Evolutionary conservation across 192 early-diverging fungal genomes (phyloP).

Genomic region (Physocladia obscura): DNA sequence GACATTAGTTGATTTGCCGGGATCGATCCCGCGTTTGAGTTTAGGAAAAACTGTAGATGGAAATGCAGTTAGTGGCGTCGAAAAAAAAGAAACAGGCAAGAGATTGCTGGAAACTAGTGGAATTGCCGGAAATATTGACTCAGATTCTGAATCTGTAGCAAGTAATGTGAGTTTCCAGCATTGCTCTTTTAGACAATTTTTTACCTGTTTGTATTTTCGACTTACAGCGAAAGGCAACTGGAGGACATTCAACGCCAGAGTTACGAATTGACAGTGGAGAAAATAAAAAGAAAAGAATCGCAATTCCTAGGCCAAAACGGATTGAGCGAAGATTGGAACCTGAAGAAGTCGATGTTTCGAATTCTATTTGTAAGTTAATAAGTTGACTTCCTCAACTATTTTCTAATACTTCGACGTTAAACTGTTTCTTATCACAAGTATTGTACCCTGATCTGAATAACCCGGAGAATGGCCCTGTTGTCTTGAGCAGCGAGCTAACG

Average conservation of each 20-base stretch:
- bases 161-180: conserved; percentile 6
- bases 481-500: conserved; percentile 54
- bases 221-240: too few relatives aligned
- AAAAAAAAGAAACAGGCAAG: conserved; percentile 4
- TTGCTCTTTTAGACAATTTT: not conserved
- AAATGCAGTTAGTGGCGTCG: not conserved
- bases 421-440: conserved; percentile 22
- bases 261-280: too few relatives aligned
- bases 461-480: conserved; percentile 39
- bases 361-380: conserved; percentile 39
- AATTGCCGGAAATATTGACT: not conserved
- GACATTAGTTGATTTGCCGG: conserved; percentile 22
- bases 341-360: conserved; percentile 40
- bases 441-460: conserved; percentile 76
- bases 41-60: not conserved
- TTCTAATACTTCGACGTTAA: not conserved
- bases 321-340: not conserved
- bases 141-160: conserved; percentile 24
- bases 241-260: too few relatives aligned
- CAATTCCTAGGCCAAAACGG: conserved; percentile 4
- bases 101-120: not conserved
- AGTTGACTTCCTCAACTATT: not conserved
- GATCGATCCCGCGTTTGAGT: not conserved
- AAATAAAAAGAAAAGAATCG: not conserved
- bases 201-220: not conserved